Evolutionary conservation across 305 asterid species (phyloP).

Genomic region (Withania somnifera): DNA sequence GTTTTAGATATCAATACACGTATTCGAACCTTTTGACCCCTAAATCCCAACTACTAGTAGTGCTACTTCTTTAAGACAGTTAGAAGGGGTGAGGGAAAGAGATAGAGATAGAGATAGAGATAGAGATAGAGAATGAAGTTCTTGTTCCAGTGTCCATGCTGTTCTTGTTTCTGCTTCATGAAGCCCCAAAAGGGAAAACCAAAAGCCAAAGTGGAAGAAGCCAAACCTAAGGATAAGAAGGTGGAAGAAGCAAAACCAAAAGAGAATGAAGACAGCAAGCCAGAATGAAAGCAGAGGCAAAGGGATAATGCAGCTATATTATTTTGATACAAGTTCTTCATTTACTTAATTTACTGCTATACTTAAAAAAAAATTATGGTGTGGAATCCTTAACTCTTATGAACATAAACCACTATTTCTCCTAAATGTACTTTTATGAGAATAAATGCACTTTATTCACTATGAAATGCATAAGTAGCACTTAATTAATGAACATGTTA

Average conservation of each 20-base stretch:
- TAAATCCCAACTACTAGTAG: neutral
- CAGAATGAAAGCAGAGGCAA: neutral
- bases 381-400: neutral
- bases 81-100: neutral
- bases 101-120: neutral
- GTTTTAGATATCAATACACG: no score
- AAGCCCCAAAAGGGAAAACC: slow-evolving; percentile 27
- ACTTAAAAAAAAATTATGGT: neutral
- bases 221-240: neutral
- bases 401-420: neutral
- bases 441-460: neutral
- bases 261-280: neutral
- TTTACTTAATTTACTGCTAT: neutral
- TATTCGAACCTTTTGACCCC: no score
- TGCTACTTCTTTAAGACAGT: neutral
- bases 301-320: neutral
- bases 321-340: neutral
- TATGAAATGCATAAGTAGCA: neutral
- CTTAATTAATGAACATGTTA: neutral
- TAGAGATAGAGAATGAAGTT: slow-evolving; percentile 20
- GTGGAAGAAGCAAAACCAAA: neutral
- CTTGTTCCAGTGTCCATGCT: slow-evolving; percentile 40
- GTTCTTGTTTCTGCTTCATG: slow-evolving; percentile 41
- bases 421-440: neutral
- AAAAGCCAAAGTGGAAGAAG: slow-evolving; percentile 1